Evolutionary conservation across 371 early-diverging fungal species (phyloP).

Genomic region (Quaeritorhiza haematococci): DNA sequence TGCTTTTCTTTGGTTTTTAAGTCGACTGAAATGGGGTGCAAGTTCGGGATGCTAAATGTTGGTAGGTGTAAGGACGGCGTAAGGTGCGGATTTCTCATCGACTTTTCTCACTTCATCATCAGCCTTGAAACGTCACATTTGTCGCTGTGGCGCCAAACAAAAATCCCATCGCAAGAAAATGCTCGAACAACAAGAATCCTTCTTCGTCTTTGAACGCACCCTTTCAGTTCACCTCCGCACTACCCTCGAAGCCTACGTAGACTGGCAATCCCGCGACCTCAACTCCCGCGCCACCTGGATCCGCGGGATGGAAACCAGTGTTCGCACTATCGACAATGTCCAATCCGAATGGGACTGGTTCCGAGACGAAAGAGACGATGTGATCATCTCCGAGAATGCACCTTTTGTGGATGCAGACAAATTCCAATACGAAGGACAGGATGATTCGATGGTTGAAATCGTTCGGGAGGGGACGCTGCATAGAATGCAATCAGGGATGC

Average conservation of each 20-base stretch:
- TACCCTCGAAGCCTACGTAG: constrained; percentile 26
- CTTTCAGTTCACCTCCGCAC: constrained; percentile 35
- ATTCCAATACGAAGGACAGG: constrained; percentile 31
- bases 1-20: background rate
- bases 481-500: constrained; percentile 23
- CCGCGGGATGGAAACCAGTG: background rate
- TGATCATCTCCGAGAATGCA: constrained; percentile 19
- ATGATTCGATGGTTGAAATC: constrained; percentile 22
- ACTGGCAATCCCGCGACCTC: constrained; percentile 16
- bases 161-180: constrained; percentile 26
- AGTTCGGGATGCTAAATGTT: background rate
- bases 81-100: background rate
- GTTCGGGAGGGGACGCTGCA: constrained; percentile 34
- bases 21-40: background rate
- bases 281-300: background rate
- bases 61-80: background rate
- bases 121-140: constrained; percentile 32
- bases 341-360: constrained; percentile 41
- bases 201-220: constrained; percentile 39
- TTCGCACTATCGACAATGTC: constrained; percentile 20
- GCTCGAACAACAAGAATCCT: constrained; percentile 30
- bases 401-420: constrained; percentile 17
- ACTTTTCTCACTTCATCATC: background rate
- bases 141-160: constrained; percentile 24
- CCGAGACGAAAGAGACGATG: constrained; percentile 18